A percentile compares a stretch with the other conserved stretches of the same genome.
Evolutionary conservation across 2,329 filamentous ascomycete species (phyloP).

Genomic region (Huntiella decipiens): DNA sequence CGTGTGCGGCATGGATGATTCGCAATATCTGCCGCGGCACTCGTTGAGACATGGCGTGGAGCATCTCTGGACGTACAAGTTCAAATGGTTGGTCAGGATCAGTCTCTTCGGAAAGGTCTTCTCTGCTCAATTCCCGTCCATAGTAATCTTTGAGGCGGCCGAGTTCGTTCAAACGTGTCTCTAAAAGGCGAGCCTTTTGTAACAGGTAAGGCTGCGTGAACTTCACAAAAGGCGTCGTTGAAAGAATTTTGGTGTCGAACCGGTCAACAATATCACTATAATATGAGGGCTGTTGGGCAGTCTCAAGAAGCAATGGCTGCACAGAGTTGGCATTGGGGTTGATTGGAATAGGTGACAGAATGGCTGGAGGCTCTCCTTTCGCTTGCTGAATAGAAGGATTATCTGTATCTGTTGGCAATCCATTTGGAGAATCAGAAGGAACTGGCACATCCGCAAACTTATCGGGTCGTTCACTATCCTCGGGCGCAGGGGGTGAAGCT

Average conservation of each 20-base stretch:
- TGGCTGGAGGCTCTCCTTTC: background rate
- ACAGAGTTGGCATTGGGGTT: background rate
- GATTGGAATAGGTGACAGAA: slow-evolving; percentile 1
- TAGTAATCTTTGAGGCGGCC: slow-evolving; percentile 62
- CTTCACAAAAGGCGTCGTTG: slow-evolving; percentile 87
- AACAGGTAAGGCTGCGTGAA: slow-evolving; percentile 87
- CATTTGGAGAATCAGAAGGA: background rate
- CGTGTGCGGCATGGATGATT: slow-evolving; percentile 82
- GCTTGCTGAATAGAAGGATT: background rate
- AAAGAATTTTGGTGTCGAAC: slow-evolving; percentile 81
- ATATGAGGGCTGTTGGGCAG: slow-evolving; percentile 63
- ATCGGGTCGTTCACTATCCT: too few species aligned
- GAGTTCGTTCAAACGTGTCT: slow-evolving; percentile 63
- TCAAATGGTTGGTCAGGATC: slow-evolving; percentile 64
- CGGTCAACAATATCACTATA: slow-evolving; percentile 92
- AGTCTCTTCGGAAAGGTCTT: slow-evolving; percentile 37
- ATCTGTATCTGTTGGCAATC: background rate
- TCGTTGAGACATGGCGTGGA: slow-evolving; percentile 62
- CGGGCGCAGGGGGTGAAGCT: too few species aligned
- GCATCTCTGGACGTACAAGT: slow-evolving; percentile 88
- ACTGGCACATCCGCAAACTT: too few species aligned
- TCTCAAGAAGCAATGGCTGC: background rate
- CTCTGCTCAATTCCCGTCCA: slow-evolving; percentile 14
- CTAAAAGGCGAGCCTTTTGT: slow-evolving; percentile 80
- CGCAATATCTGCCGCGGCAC: slow-evolving; percentile 79